phyloP scores from a whole-genome alignment of 495 filamentous ascomycete species.

The Lasiosphaeriaceae sp. region DNA sequence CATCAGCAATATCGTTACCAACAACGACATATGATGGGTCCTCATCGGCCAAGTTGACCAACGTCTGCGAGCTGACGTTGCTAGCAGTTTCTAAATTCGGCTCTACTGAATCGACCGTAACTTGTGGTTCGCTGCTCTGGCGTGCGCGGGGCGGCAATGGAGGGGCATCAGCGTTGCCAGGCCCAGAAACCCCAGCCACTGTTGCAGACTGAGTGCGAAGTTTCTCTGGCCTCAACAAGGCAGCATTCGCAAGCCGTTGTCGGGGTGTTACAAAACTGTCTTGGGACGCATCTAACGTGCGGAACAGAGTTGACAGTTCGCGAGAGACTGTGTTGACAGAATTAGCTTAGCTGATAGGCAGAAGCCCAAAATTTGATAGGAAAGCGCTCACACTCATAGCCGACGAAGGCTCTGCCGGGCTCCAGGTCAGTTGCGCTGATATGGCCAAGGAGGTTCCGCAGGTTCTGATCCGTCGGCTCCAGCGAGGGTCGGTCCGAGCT shows the following conservation, averaged over 20 bases:
- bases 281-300: conserved; percentile 59
- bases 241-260: conserved; percentile 76
- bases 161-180: conserved; percentile 12
- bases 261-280: conserved; percentile 59
- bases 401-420: conserved; percentile 40
- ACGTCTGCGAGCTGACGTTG: conserved; percentile 39
- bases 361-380: not conserved
- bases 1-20: conserved; percentile 6
- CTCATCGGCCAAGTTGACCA: conserved; percentile 38
- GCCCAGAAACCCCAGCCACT: not conserved
- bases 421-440: conserved; percentile 30
- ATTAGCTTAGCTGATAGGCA: conserved; percentile 2
- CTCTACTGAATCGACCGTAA: conserved; percentile 15
- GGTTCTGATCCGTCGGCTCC: conserved; percentile 54
- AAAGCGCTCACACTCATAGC: conserved; percentile 54
- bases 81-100: conserved; percentile 30
- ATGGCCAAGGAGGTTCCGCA: conserved; percentile 64
- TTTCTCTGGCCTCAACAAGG: conserved; percentile 37
- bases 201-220: conserved; percentile 12
- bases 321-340: conserved; percentile 51
- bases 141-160: conserved; percentile 26
- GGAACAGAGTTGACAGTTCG: conserved; percentile 71
- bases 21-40: conserved; percentile 12
- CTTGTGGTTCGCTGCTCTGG: conserved; percentile 9
- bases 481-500: conserved; percentile 63